These are phyloP conservation scores for Thermomyces lanuginosus DNA, from an alignment of 2,329 filamentous ascomycete genomes.

Conservation along the genomic window DNA sequence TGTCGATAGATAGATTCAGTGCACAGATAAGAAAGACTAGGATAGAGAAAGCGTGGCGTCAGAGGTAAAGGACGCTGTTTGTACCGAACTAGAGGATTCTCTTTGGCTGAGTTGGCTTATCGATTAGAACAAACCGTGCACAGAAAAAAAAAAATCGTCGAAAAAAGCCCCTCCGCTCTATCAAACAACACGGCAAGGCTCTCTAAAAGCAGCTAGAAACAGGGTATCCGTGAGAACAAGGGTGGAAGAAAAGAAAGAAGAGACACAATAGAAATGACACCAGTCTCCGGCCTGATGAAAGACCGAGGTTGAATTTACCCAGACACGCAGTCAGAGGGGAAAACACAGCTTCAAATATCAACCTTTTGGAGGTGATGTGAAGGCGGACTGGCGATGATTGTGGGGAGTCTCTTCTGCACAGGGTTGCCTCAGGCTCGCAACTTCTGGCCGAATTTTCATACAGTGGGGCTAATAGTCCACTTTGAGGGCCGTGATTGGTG, in stretches of 20 bases:
- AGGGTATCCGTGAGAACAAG: constrained; percentile 1
- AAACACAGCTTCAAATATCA: no score
- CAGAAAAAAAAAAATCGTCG: constrained; percentile 4
- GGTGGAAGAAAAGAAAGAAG: constrained; percentile 5
- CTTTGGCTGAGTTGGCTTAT: constrained; percentile 22
- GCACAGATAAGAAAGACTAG: constrained; percentile 14
- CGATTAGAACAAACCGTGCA: constrained; percentile 17
- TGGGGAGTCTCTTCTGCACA: no score
- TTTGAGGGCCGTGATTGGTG: no score
- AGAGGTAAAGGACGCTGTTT: constrained; percentile 6
- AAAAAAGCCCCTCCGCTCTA: constrained; percentile 7
- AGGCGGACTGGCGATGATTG: no score
- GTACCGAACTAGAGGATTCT: constrained; percentile 6
- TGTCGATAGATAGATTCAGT: constrained; percentile 9
- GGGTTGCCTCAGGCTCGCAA: no score
- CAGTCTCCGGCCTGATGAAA: no score
- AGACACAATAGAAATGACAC: constrained; percentile 4
- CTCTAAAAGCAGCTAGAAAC: constrained; percentile 3
- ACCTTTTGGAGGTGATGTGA: no score
- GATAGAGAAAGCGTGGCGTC: constrained; percentile 14
- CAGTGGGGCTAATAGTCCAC: no score
- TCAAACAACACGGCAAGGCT: constrained; percentile 4
- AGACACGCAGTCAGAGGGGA: no score
- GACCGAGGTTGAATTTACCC: no score
- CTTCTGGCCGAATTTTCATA: no score